Percentiles rank a stretch among this genome's conserved stretches.
phyloP scores from a whole-genome alignment of 176 grass and related monocot species.

The Stipa capillata region DNA sequence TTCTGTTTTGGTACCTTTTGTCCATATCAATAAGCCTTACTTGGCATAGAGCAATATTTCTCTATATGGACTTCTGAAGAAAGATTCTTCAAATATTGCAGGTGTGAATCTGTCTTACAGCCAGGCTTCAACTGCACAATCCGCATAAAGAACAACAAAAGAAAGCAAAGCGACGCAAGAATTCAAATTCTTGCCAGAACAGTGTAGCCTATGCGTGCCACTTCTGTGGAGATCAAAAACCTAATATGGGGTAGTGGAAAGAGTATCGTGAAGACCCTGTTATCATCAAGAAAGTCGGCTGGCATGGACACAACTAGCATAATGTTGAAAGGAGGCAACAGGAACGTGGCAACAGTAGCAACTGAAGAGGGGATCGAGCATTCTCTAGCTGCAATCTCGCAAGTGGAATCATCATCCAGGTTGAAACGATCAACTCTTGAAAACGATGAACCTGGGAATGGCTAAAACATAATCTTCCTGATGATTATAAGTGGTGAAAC shows the following conservation, averaged over 20 bases:
- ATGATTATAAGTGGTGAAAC: neutral
- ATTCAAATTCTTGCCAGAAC: constrained; percentile 44
- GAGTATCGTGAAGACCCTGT: constrained; percentile 41
- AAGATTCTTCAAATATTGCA: constrained; percentile 35
- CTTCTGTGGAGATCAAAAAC: constrained; percentile 60
- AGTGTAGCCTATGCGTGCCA: constrained; percentile 52
- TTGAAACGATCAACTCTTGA: neutral
- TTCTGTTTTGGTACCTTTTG: neutral
- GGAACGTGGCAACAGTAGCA: neutral
- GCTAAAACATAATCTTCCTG: neutral
- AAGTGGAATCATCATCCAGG: neutral
- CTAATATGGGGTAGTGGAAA: constrained; percentile 56
- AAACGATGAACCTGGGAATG: neutral
- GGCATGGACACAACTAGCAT: constrained; percentile 1
- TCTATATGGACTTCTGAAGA: neutral
- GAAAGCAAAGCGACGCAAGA: constrained; percentile 35
- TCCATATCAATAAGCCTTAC: neutral
- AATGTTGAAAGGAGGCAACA: neutral
- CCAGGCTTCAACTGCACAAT: constrained; percentile 76
- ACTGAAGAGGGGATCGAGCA: neutral
- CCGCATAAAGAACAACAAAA: constrained; percentile 52
- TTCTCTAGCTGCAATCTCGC: neutral
- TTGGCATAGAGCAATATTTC: neutral
- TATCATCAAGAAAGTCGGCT: constrained; percentile 32
- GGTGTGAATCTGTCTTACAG: constrained; percentile 71